Percentiles rank a stretch among this genome's conserved stretches.
Conservation (phyloP, 345 rosid species). For the Litchi chinensis region DNA sequence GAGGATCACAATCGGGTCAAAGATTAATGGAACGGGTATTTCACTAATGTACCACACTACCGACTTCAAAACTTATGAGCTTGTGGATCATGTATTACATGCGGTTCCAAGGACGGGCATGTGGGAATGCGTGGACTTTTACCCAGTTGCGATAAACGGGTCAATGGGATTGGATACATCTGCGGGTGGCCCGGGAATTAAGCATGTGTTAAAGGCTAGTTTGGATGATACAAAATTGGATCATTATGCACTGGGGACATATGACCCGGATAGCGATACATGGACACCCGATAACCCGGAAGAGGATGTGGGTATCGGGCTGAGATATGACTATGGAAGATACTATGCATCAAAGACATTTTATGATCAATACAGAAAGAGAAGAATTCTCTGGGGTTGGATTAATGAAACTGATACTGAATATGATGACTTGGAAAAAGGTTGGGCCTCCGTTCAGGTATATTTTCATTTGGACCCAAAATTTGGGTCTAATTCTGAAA, state of each 20-base stretch:
- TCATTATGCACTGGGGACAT: conserved; percentile 77
- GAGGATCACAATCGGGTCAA: conserved; percentile 75
- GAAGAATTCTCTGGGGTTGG: conserved; percentile 96
- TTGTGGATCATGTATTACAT: conserved; percentile 55
- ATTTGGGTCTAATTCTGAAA: not conserved
- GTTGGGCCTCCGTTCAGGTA: conserved; percentile 98
- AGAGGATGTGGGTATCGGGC: conserved; percentile 80
- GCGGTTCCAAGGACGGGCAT: conserved; percentile 84
- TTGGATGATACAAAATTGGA: conserved; percentile 76
- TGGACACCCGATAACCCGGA: conserved; percentile 88
- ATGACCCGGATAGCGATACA: conserved; percentile 52
- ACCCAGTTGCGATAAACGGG: conserved; percentile 66
- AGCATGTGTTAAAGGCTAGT: conserved; percentile 90
- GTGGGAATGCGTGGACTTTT: conserved; percentile 99
- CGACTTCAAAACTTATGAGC: conserved; percentile 50
- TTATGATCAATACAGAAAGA: conserved; percentile 61
- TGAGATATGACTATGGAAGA: conserved; percentile 76
- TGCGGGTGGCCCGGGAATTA: conserved; percentile 57
- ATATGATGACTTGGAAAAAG: conserved; percentile 65
- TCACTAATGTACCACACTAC: conserved; percentile 70
- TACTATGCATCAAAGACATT: conserved; percentile 92
- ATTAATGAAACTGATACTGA: conserved; percentile 87
- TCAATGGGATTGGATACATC: conserved; percentile 71
- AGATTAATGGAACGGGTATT: conserved; percentile 55
- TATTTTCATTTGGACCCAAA: not conserved